These are phyloP conservation scores for Pyrenula massariospora DNA, from an alignment of 495 filamentous ascomycete species.

Conservation along the genomic window DNA sequence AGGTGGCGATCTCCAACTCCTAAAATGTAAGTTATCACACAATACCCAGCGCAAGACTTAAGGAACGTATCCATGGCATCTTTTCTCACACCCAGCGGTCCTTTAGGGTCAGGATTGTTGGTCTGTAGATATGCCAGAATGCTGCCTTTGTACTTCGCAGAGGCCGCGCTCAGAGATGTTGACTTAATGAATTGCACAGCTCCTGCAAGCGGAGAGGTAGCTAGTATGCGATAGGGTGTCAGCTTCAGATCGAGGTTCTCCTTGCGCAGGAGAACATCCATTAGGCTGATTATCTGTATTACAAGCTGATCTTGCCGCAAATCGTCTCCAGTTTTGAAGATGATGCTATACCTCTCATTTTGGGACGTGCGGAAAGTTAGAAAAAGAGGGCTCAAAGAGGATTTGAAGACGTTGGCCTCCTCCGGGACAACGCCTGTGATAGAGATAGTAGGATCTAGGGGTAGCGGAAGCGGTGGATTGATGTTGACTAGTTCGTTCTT, in stretches of 20 bases:
- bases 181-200: conserved; percentile 89
- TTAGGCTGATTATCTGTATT: conserved; percentile 94
- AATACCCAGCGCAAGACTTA: conserved; percentile 94
- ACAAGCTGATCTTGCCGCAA: conserved; percentile 95
- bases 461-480: conserved; percentile 79
- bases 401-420: conserved; percentile 89
- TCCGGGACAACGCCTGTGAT: conserved; percentile 73
- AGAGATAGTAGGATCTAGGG: conserved; percentile 72
- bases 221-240: conserved; percentile 90
- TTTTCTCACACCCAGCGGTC: conserved; percentile 77
- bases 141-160: conserved; percentile 67
- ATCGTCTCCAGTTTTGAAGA: conserved; percentile 97
- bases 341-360: conserved; percentile 70
- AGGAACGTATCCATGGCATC: conserved; percentile 93
- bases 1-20: conserved; percentile 94
- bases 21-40: conserved; percentile 97
- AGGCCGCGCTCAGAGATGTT: conserved; percentile 65
- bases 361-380: conserved; percentile 78
- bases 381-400: conserved; percentile 77
- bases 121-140: conserved; percentile 76
- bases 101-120: conserved; percentile 79
- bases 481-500: conserved; percentile 76
- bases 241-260: conserved; percentile 96
- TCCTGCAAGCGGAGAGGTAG: conserved; percentile 78
- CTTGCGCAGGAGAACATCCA: conserved; percentile 92